Base-by-base conservation (phyloP, 176 grass and related monocot species). In the Hyparrhenia diplandra region DNA sequence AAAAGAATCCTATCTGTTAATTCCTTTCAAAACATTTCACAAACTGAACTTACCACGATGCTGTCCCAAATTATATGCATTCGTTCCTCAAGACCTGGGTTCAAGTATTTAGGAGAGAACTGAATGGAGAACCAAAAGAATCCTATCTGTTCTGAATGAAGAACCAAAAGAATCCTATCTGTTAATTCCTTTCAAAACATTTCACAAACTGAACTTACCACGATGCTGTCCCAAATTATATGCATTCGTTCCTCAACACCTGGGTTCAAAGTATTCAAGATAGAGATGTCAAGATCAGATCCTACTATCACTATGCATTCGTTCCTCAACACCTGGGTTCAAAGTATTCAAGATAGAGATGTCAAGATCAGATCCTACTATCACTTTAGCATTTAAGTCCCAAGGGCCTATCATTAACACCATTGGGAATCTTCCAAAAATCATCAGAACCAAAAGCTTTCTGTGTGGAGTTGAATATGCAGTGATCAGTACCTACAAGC, bases 401-500 rank as follows among this genome's bases (percentile, higher is more conserved):
- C 40, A 30, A 49, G 71, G 25, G 10, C 63, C 31, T 88, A 91
- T 92, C 96, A 80, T 98, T 98, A 80, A 98, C 96, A 73, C 96
- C 92, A 80, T 95, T 98, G 9, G 92, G 92, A 62, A 98, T 98
- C 84, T 95, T 98, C 69, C 90, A 82, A 66, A 98, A 98, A 85
- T 95, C 92, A 86, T 98, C 86, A 49, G 63, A 79, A 51, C 96
- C 92, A 28, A 93, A 91, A 88, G 96, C 88, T 95, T 98, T 98
- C 59, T 98, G 96, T 49, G 92, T 98, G 39, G 90, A 90, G 88
- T 95, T 95, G 87, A 98, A 98, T 65, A 86, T 79, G 84, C 96
- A 98, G 69, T 98, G 96, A 85, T 98, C 96, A 74, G 96, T 98
- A 80, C 92, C 96, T 29, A 98, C 96, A 90, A 98, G 96, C 96